Conservation (phyloP, 2,329 filamentous ascomycete genomes). For the Sclerotiophoma versabilis region DNA sequence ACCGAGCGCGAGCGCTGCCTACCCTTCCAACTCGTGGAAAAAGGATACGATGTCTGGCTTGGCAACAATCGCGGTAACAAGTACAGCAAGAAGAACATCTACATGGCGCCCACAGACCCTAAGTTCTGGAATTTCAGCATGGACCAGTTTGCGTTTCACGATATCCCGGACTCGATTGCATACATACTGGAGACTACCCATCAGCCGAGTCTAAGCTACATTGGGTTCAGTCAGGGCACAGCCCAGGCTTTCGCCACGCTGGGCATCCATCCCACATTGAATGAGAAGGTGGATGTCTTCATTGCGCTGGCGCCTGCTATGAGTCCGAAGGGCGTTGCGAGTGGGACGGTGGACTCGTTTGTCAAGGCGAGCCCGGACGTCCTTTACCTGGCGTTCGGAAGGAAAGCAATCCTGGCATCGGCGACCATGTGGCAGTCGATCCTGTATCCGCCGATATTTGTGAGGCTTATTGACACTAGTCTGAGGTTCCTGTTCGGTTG, state of each 20-base stretch:
- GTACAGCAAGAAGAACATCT: constrained; percentile 93
- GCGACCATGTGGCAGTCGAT: constrained; percentile 98
- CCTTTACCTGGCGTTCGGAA: constrained; percentile 89
- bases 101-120: constrained; percentile 73
- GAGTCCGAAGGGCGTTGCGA: constrained; percentile 89
- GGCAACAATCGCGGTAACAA: constrained; percentile 99
- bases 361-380: constrained; percentile 93
- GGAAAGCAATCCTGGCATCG: constrained; percentile 87
- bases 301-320: constrained; percentile 95
- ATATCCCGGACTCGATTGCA: constrained; percentile 92
- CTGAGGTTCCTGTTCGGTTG: constrained; percentile 89
- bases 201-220: constrained; percentile 87
- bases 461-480: constrained; percentile 82
- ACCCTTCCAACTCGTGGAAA: constrained; percentile 86
- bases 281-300: constrained; percentile 93
- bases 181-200: constrained; percentile 87
- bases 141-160: constrained; percentile 96
- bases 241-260: constrained; percentile 95
- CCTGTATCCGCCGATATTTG: constrained; percentile 92
- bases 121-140: constrained; percentile 98
- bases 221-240: constrained; percentile 96
- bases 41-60: constrained; percentile 96
- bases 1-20: constrained; percentile 86
- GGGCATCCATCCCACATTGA: constrained; percentile 89
- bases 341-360: constrained; percentile 88